Evolutionary conservation across 2,329 filamentous ascomycete genomes (phyloP), one percentile per base, ranked within the genome.

Genomic region (Talaromyces pinophilus): DNA sequence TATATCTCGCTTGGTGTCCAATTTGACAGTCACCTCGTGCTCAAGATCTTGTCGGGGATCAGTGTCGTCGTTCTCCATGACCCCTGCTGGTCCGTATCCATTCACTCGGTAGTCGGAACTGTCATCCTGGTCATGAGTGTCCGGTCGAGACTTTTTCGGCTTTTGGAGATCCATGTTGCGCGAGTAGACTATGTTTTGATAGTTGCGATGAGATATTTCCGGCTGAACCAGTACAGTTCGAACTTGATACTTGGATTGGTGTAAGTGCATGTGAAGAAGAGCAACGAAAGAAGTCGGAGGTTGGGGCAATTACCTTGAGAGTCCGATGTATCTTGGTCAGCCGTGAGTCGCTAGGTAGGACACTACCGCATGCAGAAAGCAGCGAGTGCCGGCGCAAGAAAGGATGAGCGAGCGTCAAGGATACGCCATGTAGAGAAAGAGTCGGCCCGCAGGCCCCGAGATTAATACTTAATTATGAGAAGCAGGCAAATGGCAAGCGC

Each of bases 81-180:
- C 76, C 62, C 75, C 72, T 64, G 77, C 76, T 13, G 77, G 74
- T 40, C 73, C 74, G 68, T 77, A 79, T 11, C 75, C 72, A 62
- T 78, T 74, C 61, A 78, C 68, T 30, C 75, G 70, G 67, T 75
- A 74, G 48, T 79, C 78, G 8, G 75, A 68, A 44, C 72, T 70
- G 63, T 79, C 78, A 60, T 79, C 77, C 66, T 79, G 74, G 42
- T 75, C 75, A 40, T 71, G 72, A 63, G 73, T 68, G 65, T 74
- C 70, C 62, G 72, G 70, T 61, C 73, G 75, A 63, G 78, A 74
- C 70, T 79, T 77, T 70, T 80, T 79, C 35, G 78, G 76, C 62
- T 77, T 77, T 68, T 79, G 78, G 65, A 79, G 74, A 71, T 80
- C 76, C 79, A 80, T 80, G 62, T 69, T 67, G 70, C 15, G 57